Evolutionary conservation across 768 basidiomycete genomes (phyloP), one percentile per base, ranked within the genome.

Genomic region (Botryobasidium botryosum): DNA sequence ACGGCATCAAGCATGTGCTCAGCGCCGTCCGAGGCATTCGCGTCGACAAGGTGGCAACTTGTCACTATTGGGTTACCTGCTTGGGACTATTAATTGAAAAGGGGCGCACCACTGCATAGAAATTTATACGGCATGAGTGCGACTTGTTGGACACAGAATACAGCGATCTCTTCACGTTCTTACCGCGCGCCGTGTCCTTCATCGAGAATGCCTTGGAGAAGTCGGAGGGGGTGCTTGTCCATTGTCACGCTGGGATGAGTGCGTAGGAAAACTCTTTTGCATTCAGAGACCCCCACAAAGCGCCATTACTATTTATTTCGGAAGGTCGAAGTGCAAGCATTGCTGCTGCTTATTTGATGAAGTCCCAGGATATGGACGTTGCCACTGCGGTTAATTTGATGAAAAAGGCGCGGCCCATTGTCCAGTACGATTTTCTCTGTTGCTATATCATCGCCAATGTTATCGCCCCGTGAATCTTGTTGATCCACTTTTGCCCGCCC

Each of bases 201-300:
- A 88, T 94, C 36, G 69, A 82, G 50, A 68, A 71, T 10, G 81
- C 88, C 52, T 60, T 90, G 2, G 70, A 77, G 57, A 81, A 79
- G 54, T 75, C 71, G 0, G 64, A 77, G 25, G 79, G 79, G 1
- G 79, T 96, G 1, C 64, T 92, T 17, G 82, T 94, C 0, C 90
- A 94, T 60, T 92, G 90, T 57, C 79, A 84, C 44, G 86, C 84
- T 20, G 90, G 90, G 21, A 68, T 86, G 61, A 86, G 84, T 85
- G 61, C 58, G 81, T 43, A 8, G n/a, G 12, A n/a, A n/a, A n/a
- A n/a, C n/a, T n/a, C n/a, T n/a, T n/a, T n/a, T n/a, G n/a, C n/a
- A n/a, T n/a, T n/a, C n/a, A n/a, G n/a, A n/a, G n/a, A n/a, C n/a
- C n/a, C n/a, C n/a, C n/a, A n/a, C n/a, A n/a, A n/a, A n/a, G n/a